phyloP scores from a whole-genome alignment of 1,284 basidiomycete species.

The Marasmius tenuissimus region DNA sequence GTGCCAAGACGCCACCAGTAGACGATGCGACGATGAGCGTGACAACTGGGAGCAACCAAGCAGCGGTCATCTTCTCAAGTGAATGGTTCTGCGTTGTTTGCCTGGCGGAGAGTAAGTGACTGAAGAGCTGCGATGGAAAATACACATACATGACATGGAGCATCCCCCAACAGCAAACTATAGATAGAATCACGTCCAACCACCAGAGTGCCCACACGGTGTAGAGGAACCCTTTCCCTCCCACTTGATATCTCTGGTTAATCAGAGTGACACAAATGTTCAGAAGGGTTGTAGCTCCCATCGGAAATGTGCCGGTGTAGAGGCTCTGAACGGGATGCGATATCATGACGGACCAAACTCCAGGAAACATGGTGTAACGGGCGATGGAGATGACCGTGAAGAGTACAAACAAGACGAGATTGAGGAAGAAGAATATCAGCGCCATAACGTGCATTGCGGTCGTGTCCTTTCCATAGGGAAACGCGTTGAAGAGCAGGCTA shows the following conservation, averaged over 20 bases:
- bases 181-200: constrained; percentile 60
- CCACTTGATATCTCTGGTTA: constrained; percentile 43
- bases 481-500: constrained; percentile 49
- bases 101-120: constrained; percentile 35
- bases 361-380: constrained; percentile 58
- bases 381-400: constrained; percentile 48
- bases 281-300: constrained; percentile 69
- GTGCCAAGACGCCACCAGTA: constrained; percentile 60
- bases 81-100: constrained; percentile 62
- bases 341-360: constrained; percentile 56
- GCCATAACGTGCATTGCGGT: constrained; percentile 41
- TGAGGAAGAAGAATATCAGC: constrained; percentile 64
- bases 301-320: constrained; percentile 69
- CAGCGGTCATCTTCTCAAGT: constrained; percentile 53
- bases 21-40: constrained; percentile 69
- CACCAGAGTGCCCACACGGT: constrained; percentile 76
- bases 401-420: constrained; percentile 61
- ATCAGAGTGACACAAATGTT: constrained; percentile 46
- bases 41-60: constrained; percentile 75
- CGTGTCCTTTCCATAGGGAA: constrained; percentile 49
- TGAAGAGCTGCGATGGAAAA: not conserved
- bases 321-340: constrained; percentile 65
- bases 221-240: constrained; percentile 56
- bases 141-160: constrained; percentile 62
- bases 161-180: constrained; percentile 62